Base-by-base conservation (phyloP, 2,329 filamentous ascomycete species). In the Cytospora piceae region DNA sequence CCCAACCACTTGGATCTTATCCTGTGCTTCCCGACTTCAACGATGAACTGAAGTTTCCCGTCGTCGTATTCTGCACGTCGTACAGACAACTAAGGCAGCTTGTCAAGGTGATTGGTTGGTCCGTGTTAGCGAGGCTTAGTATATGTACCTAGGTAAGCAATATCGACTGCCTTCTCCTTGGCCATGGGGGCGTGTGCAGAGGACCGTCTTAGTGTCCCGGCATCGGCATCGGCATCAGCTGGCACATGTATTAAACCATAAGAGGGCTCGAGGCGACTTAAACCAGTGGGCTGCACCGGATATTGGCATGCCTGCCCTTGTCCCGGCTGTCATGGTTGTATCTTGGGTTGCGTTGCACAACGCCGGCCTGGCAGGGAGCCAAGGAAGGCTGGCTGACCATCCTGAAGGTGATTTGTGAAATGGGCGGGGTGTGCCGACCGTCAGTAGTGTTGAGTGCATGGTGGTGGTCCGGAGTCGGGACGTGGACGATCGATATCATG, bases 21-120 rank as follows among this genome's bases (percentile, higher is more conserved):
- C n/a, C 24, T n/a, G 1, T 49, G 46, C 11, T 49, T 49, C 46
- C 4, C 4, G n/a, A 20, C n/a, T n/a, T 11, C 9, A 9, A 20
- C n/a, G 2, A 14, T 49, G 11, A 24, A 1, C 4, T 24, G n/a
- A 49, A 49, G n/a, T 24, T 24, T 8, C 7, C n/a, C 11, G 46
- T 49, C n/a, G 46, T 49, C 46, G 24, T 24, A 24, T 57, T 22
- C 27, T 42, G 39, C 42, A 52, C 17, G n/a, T n/a, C 29, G 8
- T 31, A 29, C 52, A 53, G 27, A 32, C 27, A 32, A 54, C 27
- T 9, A 17, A 29, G 4, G 12, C 52, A 17, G 15, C 9, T 29
- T 8, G 31, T 54, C 37, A 39, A 52, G 56, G 37, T 57, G 61
- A 63, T 63, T 63, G 61, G 61, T 53, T n/a, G 17, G 39, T 51